phyloP scores from a whole-genome alignment of 306 rosid genomes.

The Begonia peltatifolia region DNA sequence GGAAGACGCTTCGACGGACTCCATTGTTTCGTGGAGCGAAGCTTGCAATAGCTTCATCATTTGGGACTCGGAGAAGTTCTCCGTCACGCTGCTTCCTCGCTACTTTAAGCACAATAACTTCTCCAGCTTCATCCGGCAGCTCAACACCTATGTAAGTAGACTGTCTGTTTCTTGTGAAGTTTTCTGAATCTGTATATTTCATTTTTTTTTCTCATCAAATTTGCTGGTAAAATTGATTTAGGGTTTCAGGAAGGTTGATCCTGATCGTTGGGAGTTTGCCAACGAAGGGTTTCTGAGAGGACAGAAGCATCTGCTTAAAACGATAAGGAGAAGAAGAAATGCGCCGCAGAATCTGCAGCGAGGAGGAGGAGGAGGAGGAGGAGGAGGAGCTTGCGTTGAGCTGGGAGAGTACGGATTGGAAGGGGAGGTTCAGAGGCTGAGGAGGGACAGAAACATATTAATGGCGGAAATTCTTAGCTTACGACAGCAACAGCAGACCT shows the following conservation, averaged over 20 bases:
- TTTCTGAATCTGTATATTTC: background rate
- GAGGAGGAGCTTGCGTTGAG: constrained; percentile 44
- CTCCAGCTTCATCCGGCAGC: constrained; percentile 97
- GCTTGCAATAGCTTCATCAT: constrained; percentile 89
- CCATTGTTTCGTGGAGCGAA: constrained; percentile 75
- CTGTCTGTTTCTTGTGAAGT: background rate
- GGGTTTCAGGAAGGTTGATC: constrained; percentile 93
- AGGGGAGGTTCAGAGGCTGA: constrained; percentile 49
- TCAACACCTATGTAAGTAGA: constrained; percentile 78
- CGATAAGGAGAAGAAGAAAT: constrained; percentile 78
- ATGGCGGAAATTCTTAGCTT: constrained; percentile 55
- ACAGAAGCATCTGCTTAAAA: constrained; percentile 56
- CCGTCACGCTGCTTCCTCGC: constrained; percentile 63
- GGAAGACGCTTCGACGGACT: constrained; percentile 76
- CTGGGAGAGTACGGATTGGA: constrained; percentile 68
- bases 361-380: constrained; percentile 14
- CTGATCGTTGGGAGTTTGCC: constrained; percentile 95
- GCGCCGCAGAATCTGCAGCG: constrained; percentile 26
- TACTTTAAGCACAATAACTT: constrained; percentile 83
- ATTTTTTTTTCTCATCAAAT: background rate
- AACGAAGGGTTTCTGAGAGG: constrained; percentile 88
- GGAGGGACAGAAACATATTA: constrained; percentile 44
- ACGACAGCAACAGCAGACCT: constrained; percentile 62
- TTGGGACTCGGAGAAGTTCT: constrained; percentile 69
- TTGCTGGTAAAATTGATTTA: constrained; percentile 9